A percentile compares a stretch with the other conserved stretches of the same genome.
phyloP scores from a whole-genome alignment of 441 rosid genomes.

The Macaranga tanarius region DNA sequence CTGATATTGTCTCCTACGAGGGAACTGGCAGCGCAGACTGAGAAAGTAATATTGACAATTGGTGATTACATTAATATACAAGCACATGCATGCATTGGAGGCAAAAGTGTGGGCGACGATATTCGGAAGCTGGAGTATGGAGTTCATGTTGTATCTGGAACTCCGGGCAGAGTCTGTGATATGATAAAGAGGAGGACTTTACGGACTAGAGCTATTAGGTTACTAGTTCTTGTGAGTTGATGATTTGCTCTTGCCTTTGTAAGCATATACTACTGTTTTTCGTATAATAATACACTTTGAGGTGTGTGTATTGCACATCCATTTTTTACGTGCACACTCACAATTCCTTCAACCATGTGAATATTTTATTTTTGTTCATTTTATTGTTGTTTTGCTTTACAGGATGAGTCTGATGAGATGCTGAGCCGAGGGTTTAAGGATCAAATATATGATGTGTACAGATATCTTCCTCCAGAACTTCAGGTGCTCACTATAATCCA shows the following conservation, averaged over 20 bases:
- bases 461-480: slow-evolving; percentile 97
- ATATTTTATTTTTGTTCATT: neutral
- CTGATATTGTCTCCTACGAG: slow-evolving; percentile 91
- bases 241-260: neutral
- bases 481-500: slow-evolving; percentile 47
- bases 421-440: slow-evolving; percentile 98
- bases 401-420: slow-evolving; percentile 98
- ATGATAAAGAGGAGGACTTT: slow-evolving; percentile 97
- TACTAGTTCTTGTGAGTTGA: slow-evolving; percentile 69
- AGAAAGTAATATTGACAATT: slow-evolving; percentile 72
- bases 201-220: slow-evolving; percentile 79
- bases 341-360: neutral
- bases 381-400: neutral
- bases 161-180: slow-evolving; percentile 97
- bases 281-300: neutral
- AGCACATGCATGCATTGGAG: slow-evolving; percentile 87
- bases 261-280: neutral
- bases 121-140: slow-evolving; percentile 89
- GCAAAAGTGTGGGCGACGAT: slow-evolving; percentile 96
- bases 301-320: slow-evolving; percentile 32
- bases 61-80: slow-evolving; percentile 72
- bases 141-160: slow-evolving; percentile 94
- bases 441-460: slow-evolving; percentile 92
- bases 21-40: slow-evolving; percentile 88
- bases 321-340: neutral